Base-by-base conservation (phyloP, 495 filamentous ascomycete genomes). In the Penicillium ochrochloron region DNA sequence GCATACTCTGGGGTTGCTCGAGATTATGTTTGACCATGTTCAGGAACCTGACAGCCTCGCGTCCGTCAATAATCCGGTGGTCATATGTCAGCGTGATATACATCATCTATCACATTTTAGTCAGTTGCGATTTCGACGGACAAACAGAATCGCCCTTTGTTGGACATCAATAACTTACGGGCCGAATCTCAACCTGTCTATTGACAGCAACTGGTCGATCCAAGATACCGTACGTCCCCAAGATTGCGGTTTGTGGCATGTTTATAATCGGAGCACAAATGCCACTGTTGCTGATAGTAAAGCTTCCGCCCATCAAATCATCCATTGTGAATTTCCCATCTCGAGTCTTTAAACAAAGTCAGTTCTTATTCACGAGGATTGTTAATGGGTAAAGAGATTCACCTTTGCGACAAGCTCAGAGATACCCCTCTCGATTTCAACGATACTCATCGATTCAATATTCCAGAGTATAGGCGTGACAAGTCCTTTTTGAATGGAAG, bases 71-170 rank as follows among this genome's bases (percentile, higher is more conserved):
- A 35, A 96, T 83, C 56, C 93, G 87, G 74, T 96, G 93, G 71
- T 97, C 93, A 73, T 97, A 97, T 12, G 93, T 97, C 42, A 97
- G 82, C 31, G 93, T 93, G 33, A 96, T 85, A 69, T 94, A 95
- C 93, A 97, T 97, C 90, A 97, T 96, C 82, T 88, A 39, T n/a
- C 5, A 19, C n/a, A 46, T 10, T 2, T 21, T 21, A 46, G 10
- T 46, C n/a, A 44, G 17, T 19, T 19, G 17, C 2, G 0, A 44
- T 19, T 17, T 17, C 41, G 10, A 44, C 2, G 19, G 3, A n/a
- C 7, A 4, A n/a, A 3, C 0, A n/a, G 6, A 19, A 15, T 39
- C 12, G 35, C 12, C 12, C 2, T 4, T 12, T 15, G 12, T 15
- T 39, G 11, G 8, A 39, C 1, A 39, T 12, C 10, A 12, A 15